Conservation (phyloP, 140 eudicot species). For the Senecio squalidus region DNA sequence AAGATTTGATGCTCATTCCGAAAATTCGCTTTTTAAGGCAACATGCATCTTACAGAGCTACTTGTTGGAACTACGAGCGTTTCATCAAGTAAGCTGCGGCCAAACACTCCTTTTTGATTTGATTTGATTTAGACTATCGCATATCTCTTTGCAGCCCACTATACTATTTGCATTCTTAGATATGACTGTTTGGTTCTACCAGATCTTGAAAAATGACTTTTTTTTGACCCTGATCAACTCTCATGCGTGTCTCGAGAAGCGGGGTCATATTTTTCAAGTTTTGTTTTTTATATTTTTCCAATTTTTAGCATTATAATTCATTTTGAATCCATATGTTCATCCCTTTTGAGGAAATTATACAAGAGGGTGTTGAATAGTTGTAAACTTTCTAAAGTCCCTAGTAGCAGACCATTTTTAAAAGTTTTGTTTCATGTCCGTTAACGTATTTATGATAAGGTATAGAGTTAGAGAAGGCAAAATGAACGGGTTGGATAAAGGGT, state of each 20-base stretch:
- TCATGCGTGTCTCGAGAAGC: slow-evolving; percentile 6
- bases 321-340: neutral
- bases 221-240: slow-evolving; percentile 24
- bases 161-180: slow-evolving; percentile 16
- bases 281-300: neutral
- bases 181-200: slow-evolving; percentile 33
- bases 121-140: slow-evolving; percentile 39
- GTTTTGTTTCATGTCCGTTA: neutral
- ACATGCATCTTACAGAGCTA: slow-evolving; percentile 46
- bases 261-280: slow-evolving; percentile 2
- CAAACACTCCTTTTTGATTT: slow-evolving; percentile 9
- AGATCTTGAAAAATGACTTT: slow-evolving; percentile 23
- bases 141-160: slow-evolving; percentile 42
- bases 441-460: neutral
- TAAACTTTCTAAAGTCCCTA: neutral
- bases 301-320: neutral
- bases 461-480: neutral
- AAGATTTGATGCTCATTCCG: slow-evolving; percentile 37
- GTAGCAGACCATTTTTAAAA: neutral
- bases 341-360: slow-evolving; percentile 7
- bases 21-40: slow-evolving; percentile 35
- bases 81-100: slow-evolving; percentile 21
- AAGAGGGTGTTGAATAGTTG: neutral
- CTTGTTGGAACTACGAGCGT: slow-evolving; percentile 39
- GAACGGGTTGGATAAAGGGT: no score